phyloP scores from a whole-genome alignment of 2,329 filamentous ascomycete genomes.

The Stagonosporopsis cucurbitacearum region DNA sequence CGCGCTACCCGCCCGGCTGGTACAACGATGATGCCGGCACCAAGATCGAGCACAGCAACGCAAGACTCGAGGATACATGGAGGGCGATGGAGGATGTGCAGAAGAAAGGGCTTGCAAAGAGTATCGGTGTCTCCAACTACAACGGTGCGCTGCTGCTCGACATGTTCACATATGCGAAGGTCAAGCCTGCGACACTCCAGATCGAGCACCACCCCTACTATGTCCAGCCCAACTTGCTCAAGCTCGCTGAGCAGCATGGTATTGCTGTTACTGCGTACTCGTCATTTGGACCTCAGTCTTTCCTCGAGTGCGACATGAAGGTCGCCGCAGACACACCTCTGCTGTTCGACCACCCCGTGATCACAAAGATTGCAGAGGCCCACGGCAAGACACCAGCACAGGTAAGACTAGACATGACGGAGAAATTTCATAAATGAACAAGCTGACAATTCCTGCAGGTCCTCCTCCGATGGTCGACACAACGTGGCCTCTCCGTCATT shows the following conservation, averaged over 20 bases:
- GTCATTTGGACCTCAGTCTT: slow-evolving; percentile 55
- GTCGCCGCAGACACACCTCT: slow-evolving; percentile 32
- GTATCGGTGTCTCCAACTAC: slow-evolving; percentile 49
- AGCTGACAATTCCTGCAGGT: slow-evolving; percentile 2
- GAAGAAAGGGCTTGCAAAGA: slow-evolving; percentile 55
- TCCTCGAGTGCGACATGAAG: slow-evolving; percentile 30
- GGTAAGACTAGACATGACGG: slow-evolving; percentile 38
- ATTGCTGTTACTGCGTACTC: slow-evolving; percentile 48
- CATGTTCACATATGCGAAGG: slow-evolving; percentile 59
- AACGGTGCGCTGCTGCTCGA: slow-evolving; percentile 55
- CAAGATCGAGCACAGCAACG: slow-evolving; percentile 45
- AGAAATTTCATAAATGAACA: background rate
- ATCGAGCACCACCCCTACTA: slow-evolving; percentile 51
- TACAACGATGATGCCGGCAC: slow-evolving; percentile 41
- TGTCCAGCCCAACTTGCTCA: slow-evolving; percentile 42
- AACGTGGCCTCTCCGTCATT: slow-evolving; percentile 57
- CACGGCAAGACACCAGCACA: slow-evolving; percentile 75
- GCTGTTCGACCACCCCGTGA: slow-evolving; percentile 59
- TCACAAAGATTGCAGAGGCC: slow-evolving; percentile 69
- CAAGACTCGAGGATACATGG: slow-evolving; percentile 47
- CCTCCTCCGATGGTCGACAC: slow-evolving; percentile 23
- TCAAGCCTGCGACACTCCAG: slow-evolving; percentile 46
- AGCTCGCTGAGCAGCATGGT: slow-evolving; percentile 41
- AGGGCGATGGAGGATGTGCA: slow-evolving; percentile 52
- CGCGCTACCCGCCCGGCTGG: slow-evolving; percentile 48